Conservation (phyloP, 345 rosid species). For the Acer yangbiense region DNA sequence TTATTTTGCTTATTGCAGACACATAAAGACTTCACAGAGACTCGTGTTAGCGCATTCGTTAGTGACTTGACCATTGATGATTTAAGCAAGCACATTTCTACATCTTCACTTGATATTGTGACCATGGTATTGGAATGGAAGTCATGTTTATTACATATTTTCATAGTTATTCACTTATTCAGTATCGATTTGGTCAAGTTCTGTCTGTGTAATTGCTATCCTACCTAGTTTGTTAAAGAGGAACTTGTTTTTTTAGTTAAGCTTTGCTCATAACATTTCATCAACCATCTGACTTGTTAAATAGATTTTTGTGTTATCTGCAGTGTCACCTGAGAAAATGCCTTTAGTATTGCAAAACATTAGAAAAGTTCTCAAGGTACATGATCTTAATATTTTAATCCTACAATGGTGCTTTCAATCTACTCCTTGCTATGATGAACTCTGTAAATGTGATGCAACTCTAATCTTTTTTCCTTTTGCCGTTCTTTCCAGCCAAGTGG, state of each 20-base stretch:
- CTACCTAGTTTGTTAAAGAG: background rate
- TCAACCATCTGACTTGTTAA: constrained; percentile 58
- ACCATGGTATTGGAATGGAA: constrained; percentile 69
- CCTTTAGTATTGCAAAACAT: constrained; percentile 70
- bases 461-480: constrained; percentile 8
- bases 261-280: background rate
- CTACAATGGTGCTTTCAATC: background rate
- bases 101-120: constrained; percentile 82
- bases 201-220: background rate
- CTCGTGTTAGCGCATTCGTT: constrained; percentile 57
- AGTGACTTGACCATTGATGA: constrained; percentile 83
- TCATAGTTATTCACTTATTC: too few relatives aligned
- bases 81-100: constrained; percentile 67
- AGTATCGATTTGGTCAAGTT: constrained; percentile 13
- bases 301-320: constrained; percentile 93
- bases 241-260: background rate
- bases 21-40: constrained; percentile 75
- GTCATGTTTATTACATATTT: constrained; percentile 9
- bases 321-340: constrained; percentile 96
- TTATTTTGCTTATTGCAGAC: constrained; percentile 47
- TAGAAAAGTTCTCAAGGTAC: constrained; percentile 75
- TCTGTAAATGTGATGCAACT: constrained; percentile 13
- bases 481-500: constrained; percentile 67
- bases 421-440: background rate
- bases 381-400: constrained; percentile 1